A percentile compares a stretch with the other conserved stretches of the same genome.
These are phyloP conservation scores for Mycena vitilis DNA, from an alignment of 768 basidiomycete species.

Conservation along the genomic window DNA sequence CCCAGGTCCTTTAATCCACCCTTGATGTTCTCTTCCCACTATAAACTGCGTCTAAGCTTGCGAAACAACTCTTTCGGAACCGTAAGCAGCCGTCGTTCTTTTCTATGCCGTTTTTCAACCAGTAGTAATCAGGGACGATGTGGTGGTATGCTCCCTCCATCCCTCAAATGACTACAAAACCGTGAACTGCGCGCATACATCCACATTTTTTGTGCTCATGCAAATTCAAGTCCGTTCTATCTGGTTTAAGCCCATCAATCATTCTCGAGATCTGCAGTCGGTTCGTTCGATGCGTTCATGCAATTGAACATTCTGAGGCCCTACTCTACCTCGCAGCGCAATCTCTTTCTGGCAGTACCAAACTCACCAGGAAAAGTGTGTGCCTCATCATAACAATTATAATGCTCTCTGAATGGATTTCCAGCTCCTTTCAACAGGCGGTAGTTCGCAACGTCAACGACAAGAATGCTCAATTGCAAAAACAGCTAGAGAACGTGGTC, in stretches of 20 bases:
- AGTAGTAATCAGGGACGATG: slow-evolving; percentile 60
- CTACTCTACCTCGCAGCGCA: slow-evolving; percentile 57
- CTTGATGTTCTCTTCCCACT: background rate
- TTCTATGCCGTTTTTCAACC: slow-evolving; percentile 1
- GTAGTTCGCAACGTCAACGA: slow-evolving; percentile 85
- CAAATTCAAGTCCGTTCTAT: slow-evolving; percentile 77
- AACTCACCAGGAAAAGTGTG: slow-evolving; percentile 84
- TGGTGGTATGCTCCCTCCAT: slow-evolving; percentile 85
- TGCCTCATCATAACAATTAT: slow-evolving; percentile 10
- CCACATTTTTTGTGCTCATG: slow-evolving; percentile 29
- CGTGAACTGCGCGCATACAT: slow-evolving; percentile 60
- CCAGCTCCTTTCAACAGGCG: slow-evolving; percentile 86
- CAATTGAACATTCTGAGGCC: background rate
- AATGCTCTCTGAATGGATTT: slow-evolving; percentile 14
- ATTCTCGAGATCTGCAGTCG: slow-evolving; percentile 88
- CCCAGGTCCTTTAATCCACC: slow-evolving; percentile 63
- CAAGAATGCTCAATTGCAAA: slow-evolving; percentile 84
- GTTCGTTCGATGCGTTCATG: slow-evolving; percentile 46
- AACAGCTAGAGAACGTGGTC: slow-evolving; percentile 87
- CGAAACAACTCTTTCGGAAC: slow-evolving; percentile 82
- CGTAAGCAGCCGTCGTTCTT: slow-evolving; percentile 56
- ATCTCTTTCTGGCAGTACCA: slow-evolving; percentile 95
- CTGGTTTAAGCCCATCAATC: slow-evolving; percentile 79
- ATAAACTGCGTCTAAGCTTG: slow-evolving; percentile 65
- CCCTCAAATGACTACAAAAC: slow-evolving; percentile 95